Percentiles rank a stretch among this genome's conserved stretches.
Evolutionary conservation across 768 basidiomycete genomes (phyloP).

Genomic region (Russula ochroleuca): DNA sequence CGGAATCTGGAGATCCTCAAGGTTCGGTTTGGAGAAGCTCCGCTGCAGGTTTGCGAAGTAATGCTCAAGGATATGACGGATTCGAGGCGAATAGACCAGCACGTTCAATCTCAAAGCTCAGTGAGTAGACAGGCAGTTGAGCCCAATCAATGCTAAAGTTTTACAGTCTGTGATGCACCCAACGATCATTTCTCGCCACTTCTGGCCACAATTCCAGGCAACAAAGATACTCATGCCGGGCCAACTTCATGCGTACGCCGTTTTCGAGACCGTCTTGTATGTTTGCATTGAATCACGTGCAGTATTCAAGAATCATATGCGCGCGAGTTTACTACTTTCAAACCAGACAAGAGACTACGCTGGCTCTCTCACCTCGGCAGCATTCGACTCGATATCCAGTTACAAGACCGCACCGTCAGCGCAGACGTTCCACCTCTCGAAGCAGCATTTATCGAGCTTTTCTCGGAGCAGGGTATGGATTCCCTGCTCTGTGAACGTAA

Average conservation of each 20-base stretch:
- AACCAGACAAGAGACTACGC: constrained; percentile 86
- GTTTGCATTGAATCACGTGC: constrained; percentile 15
- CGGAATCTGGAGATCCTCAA: constrained; percentile 92
- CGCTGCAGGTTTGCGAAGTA: constrained; percentile 93
- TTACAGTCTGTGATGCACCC: constrained; percentile 72
- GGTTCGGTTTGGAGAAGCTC: constrained; percentile 89
- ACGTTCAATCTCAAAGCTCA: constrained; percentile 67
- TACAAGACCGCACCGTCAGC: constrained; percentile 73
- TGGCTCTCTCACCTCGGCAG: constrained; percentile 91
- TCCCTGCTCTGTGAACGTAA: not conserved
- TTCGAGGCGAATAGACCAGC: constrained; percentile 84
- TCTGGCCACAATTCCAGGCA: constrained; percentile 86
- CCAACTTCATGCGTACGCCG: constrained; percentile 69
- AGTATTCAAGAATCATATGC: constrained; percentile 77
- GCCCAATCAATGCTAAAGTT: constrained; percentile 1
- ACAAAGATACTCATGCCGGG: constrained; percentile 77
- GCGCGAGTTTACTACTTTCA: constrained; percentile 72
- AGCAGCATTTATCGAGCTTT: constrained; percentile 85
- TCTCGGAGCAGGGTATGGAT: constrained; percentile 59
- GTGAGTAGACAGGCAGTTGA: constrained; percentile 40
- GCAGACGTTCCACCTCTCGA: constrained; percentile 83
- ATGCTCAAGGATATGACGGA: constrained; percentile 98
- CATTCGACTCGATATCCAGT: constrained; percentile 71
- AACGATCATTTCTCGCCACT: constrained; percentile 87
- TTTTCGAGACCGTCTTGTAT: not conserved